Evolutionary conservation across 306 rosid species (phyloP).

Genomic region (Adenanthera pavonina): DNA sequence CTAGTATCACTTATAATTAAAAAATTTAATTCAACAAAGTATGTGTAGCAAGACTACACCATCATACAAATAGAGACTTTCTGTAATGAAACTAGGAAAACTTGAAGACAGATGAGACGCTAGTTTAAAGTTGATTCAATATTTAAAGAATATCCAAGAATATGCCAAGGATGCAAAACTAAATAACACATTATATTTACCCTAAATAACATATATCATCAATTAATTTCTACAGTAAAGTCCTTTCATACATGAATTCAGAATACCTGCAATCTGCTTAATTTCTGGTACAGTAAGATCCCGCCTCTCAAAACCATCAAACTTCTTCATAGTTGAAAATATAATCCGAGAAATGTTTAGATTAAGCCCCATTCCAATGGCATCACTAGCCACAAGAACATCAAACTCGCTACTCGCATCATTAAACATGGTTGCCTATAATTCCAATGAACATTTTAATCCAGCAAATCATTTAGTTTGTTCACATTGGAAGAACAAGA

Average conservation of each 20-base stretch:
- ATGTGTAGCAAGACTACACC: background rate
- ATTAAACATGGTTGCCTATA: slow-evolving; percentile 91
- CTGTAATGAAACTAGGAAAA: background rate
- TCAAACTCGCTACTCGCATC: slow-evolving; percentile 86
- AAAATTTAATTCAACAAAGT: background rate
- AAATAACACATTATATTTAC: slow-evolving; percentile 20
- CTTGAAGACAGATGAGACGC: background rate
- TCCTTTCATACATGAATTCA: slow-evolving; percentile 9
- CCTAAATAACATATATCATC: slow-evolving; percentile 19
- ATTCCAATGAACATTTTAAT: slow-evolving; percentile 59
- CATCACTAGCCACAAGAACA: slow-evolving; percentile 98
- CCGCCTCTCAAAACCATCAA: slow-evolving; percentile 79
- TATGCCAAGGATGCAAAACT: slow-evolving; percentile 8
- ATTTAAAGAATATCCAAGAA: background rate
- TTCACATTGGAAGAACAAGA: slow-evolving; percentile 26
- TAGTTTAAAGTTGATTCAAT: background rate
- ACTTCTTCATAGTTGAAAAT: slow-evolving; percentile 84
- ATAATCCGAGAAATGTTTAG: slow-evolving; percentile 93
- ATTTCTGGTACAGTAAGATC: slow-evolving; percentile 81
- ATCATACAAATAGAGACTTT: background rate
- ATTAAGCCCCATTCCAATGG: slow-evolving; percentile 98
- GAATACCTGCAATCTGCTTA: slow-evolving; percentile 91
- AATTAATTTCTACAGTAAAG: slow-evolving; percentile 35
- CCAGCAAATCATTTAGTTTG: slow-evolving; percentile 40
- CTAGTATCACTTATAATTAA: background rate